Percentiles rank a stretch among this genome's conserved stretches.
Conservation (phyloP, 306 rosid genomes). For the Malus domestica region ASM211411v1 NC_041799.1:4171501-4172000, state of each 20-base stretch:
- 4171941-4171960: not conserved
- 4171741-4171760: not conserved
- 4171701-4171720: constrained; percentile 30
- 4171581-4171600: constrained; percentile 2
- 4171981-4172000: not conserved
- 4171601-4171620: constrained; percentile 2
- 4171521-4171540: not conserved
- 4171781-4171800: not conserved
- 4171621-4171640: not conserved
- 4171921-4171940: not conserved
- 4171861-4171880: not conserved
- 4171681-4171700: constrained; percentile 20
- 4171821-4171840: not conserved
- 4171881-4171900: not conserved
- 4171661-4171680: not conserved
- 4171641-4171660: constrained; percentile 7
- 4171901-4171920: not conserved
- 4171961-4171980: not conserved
- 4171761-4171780: not conserved
- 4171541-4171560: not conserved
- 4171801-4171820: not conserved
- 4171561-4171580: constrained; percentile 1
- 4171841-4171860: not conserved
- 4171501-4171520: not conserved
- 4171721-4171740: not conserved